Evolutionary conservation across 169 alveolate species (phyloP).

Genomic region (Eimeria maxima): DNA sequence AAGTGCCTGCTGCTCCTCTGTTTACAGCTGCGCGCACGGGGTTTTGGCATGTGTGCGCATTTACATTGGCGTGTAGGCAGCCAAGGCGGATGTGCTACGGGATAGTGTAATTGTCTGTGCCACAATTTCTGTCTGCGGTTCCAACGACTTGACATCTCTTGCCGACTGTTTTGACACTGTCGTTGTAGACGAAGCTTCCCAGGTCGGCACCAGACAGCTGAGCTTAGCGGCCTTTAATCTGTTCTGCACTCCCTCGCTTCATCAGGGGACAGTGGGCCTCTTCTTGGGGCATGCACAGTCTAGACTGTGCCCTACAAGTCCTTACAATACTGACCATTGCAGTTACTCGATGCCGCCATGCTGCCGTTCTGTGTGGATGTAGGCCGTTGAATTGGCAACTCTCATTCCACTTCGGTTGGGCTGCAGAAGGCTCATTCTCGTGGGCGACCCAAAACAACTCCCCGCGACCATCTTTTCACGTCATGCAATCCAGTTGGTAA

Average conservation of each 20-base stretch:
- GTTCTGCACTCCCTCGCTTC: background rate
- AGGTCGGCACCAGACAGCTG: conserved; percentile 85
- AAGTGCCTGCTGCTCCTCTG: background rate
- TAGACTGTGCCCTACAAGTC: background rate
- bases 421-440: conserved; percentile 96
- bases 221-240: background rate
- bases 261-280: background rate
- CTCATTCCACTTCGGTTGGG: conserved; percentile 91
- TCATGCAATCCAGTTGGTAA: conserved; percentile 84
- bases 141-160: conserved; percentile 90
- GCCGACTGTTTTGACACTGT: conserved; percentile 96
- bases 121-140: conserved; percentile 95
- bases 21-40: background rate
- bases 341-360: background rate
- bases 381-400: conserved; percentile 91
- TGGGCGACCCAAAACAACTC: conserved; percentile 99
- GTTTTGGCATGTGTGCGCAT: background rate
- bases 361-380: conserved; percentile 20
- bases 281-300: background rate
- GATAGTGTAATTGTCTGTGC: conserved; percentile 94
- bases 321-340: background rate
- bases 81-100: conserved; percentile 89
- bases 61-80: conserved; percentile 50
- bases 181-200: conserved; percentile 99
- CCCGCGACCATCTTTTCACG: conserved; percentile 98